Base-by-base conservation (phyloP, 176 grass and related monocot genomes). In the Aegilops umbellulata region DNA sequence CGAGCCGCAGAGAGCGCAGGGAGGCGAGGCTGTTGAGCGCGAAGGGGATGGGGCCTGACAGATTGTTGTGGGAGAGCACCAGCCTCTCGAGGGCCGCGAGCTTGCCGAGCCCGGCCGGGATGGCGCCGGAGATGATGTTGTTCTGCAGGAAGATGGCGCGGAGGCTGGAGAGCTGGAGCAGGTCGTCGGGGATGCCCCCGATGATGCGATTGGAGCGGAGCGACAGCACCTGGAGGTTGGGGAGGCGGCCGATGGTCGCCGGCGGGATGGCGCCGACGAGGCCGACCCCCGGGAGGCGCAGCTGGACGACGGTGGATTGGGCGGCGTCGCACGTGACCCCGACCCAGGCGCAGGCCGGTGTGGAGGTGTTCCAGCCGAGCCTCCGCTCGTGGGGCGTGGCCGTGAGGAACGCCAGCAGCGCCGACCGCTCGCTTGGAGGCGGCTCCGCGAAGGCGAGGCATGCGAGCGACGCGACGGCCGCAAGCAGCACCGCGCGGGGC, bases 151-250 rank as follows among this genome's bases (percentile, higher is more conserved):
- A 98, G 53, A 95, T 68, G 13, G 79, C 32, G 20, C 62, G 82
- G 41, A 98, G 93, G 39, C 27, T 7, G 1, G 91, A 29, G 3
- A 98, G 86, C 4, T n/a, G 23, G 36, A 87, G 62, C 11, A 98
- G 15, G 69, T 98, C 96, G 36, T 77, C 75, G 11, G 96, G 96
- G 74, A 98, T 80, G 39, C 62, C 0, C 4, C 96, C 93, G 0
- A 81, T 41, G 62, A 98, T 85, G 65, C 91, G 88, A 81, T 98
- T 98, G 84, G 93, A 91, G 38, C 91, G 93, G 44, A 98, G 93
- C 7, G 93, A 98, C 42, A 98, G 90, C 16, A 92, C 82, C 13
- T 77, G 88, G 2, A 98, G 93, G 44, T 82, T 82, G 16, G 86
- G 12, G 15, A 95, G 88, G 0, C 81, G 77, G 3, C 90, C 92